Conservation (phyloP, 2,329 filamentous ascomycete species). For the Cladophialophora carrionii region DNA sequence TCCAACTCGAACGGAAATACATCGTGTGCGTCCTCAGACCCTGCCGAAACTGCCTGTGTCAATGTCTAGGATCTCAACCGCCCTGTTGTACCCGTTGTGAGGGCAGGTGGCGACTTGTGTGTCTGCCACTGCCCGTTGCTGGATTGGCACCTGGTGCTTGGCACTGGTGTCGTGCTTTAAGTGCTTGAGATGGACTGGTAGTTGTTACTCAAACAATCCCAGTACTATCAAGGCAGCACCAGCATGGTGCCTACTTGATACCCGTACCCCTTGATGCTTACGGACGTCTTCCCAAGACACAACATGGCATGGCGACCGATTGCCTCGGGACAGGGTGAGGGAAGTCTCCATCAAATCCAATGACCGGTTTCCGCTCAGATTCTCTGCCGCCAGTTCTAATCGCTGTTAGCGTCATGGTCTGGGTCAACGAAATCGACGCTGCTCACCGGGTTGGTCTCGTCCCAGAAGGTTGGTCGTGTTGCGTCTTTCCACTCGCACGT, state of each 20-base stretch:
- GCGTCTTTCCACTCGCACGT: not conserved
- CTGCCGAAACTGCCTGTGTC: not conserved
- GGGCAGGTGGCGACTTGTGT: too few relatives aligned
- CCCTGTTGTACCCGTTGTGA: too few relatives aligned
- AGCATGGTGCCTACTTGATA: too few relatives aligned
- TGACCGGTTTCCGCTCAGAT: not conserved
- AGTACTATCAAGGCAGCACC: too few relatives aligned
- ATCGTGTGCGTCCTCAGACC: not conserved
- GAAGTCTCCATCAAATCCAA: not conserved
- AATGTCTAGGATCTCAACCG: not conserved
- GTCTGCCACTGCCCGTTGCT: too few relatives aligned
- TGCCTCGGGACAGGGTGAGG: not conserved
- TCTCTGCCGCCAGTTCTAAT: not conserved
- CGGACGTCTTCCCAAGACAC: not conserved
- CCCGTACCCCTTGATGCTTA: not conserved
- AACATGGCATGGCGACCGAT: not conserved
- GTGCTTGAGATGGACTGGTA: too few relatives aligned
- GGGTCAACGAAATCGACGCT: not conserved
- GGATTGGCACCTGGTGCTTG: too few relatives aligned
- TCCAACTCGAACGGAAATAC: not conserved
- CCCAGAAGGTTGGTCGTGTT: not conserved
- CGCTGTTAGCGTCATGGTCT: not conserved
- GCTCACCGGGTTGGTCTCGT: not conserved
- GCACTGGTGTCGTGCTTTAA: too few relatives aligned
- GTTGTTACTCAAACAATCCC: too few relatives aligned